Evolutionary conservation across 1,284 basidiomycete species (phyloP), one percentile per base, ranked within the genome.

Genomic region (Ganoderma lingzhi): DNA sequence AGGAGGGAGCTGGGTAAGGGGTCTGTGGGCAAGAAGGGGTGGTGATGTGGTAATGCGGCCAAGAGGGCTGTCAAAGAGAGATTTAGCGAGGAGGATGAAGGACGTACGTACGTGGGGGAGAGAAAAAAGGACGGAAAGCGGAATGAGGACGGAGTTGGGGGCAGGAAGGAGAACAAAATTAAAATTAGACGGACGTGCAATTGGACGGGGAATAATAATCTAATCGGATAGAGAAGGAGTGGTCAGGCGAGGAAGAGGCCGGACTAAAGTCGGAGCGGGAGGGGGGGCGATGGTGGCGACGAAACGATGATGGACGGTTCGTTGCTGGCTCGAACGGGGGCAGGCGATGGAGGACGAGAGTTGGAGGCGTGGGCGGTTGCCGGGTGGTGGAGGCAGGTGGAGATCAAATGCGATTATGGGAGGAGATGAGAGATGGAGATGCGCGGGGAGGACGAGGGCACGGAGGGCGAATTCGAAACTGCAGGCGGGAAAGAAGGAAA

Each of bases 191-290:
- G 32, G 59, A 2, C 14, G 59, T 1, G 39, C 37, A 23, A 23
- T 12, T 19, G 59, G 39, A 39, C 14, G 23, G 14, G 37, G 39
- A 61, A 41, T 44, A 17, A 17, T 3, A 17, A 17, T 3, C n/a
- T 8, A 19, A 28, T 61, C 23, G 14, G 32, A 41, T 23, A 15
- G n/a, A n/a, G 35, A 37, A 61, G 42, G n/a, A 44, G 19, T 12
- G 62, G 62, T 51, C 62, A 63, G 62, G 61, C 61, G 61, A 62
- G 61, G 39, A 56, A 28, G 61, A 28, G 6, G 19, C 14, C 62
- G 62, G 62, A 23, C 32, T 48, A 53, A 63, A 63, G 48, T 63
- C 62, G 62, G 62, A 63, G 62, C 45, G 45, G 30, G 48, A 53
- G 51, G 53, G 6, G 17, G 30, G 41, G 23, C 39, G 59, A 42